Conservation (phyloP, 352 stramenopile species). For the Globisporangium paddicum region DNA sequence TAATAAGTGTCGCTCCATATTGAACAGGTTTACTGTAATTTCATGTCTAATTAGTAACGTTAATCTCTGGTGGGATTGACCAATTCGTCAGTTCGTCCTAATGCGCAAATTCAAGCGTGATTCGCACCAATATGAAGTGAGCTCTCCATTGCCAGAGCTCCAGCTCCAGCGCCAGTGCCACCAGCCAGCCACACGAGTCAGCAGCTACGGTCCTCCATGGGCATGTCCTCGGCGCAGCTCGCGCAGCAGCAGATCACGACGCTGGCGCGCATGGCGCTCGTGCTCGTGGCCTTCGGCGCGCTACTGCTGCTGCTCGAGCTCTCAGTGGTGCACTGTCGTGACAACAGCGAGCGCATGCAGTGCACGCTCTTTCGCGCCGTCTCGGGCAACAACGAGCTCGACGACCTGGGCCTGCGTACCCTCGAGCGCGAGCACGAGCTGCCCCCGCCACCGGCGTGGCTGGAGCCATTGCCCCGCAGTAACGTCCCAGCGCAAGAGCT, state of each 20-base stretch:
- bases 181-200: too few species aligned
- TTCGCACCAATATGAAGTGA: too few species aligned
- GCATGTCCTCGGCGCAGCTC: neutral
- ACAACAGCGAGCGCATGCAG: neutral
- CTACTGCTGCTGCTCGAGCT: slow-evolving; percentile 7
- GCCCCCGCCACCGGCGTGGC: neutral
- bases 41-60: too few species aligned
- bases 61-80: too few species aligned
- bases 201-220: neutral
- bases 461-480: neutral
- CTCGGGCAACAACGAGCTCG: neutral
- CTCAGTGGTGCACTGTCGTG: neutral
- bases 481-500: slow-evolving; percentile 29
- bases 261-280: neutral
- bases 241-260: neutral
- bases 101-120: too few species aligned
- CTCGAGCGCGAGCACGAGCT: slow-evolving; percentile 1
- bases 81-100: too few species aligned
- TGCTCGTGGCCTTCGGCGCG: neutral
- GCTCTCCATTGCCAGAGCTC: too few species aligned
- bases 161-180: too few species aligned
- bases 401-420: neutral
- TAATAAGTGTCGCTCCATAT: too few species aligned
- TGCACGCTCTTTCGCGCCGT: neutral
- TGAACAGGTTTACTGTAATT: too few species aligned